Evolutionary conservation across 2,329 filamentous ascomycete genomes (phyloP), one percentile per base, ranked within the genome.

Genomic region (Colletotrichum caudatum): DNA sequence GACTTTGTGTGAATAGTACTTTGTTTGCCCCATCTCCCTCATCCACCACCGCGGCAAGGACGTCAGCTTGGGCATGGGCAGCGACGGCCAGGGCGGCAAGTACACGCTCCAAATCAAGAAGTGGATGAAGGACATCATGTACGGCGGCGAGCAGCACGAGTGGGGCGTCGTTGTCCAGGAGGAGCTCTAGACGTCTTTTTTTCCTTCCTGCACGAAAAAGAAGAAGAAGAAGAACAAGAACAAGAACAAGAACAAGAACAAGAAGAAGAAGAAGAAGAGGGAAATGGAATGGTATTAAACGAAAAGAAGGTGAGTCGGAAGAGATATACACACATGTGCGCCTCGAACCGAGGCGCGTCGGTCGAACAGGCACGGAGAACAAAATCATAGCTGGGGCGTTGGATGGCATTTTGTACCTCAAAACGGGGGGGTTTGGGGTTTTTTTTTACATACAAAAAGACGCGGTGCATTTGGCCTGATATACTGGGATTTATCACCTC

Each of bases 41-140:
- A 91, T 94, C 77, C 88, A 91, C 79, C 91, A 92, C 82, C 88
- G 89, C 51, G 89, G 89, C 64, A 81, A 87, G 69, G 88, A 93
- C 74, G 84, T 93, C 72, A 78, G 85, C 74, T 87, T 94, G 69
- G 86, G 89, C 62, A 89, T 91, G 84, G 87, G 86, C 62, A 81
- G 83, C 62, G 81, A 85, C 66, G 86, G 85, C 57, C 80, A 84
- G 60, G 84, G 82, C 61, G 90, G 88, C 58, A 80, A 84, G 53
- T 86, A 90, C 76, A 90, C 90, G n/a, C 77, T 81, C 76, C 84
- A 85, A 80, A 82, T 94, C 79, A 94, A 93, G 86, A 82, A 82
- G 48, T 92, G 88, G 88, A 83, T 94, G 74, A 84, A 86, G 74
- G 89, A 91, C 75, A 93, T 94, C 81, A 94, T 93, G 90, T 94